Percentiles rank a stretch among this genome's conserved stretches.
These are phyloP conservation scores for Cymbopogon flexuosus DNA, from an alignment of 202 grass and related monocot genomes.

Conservation along the genomic window DNA sequence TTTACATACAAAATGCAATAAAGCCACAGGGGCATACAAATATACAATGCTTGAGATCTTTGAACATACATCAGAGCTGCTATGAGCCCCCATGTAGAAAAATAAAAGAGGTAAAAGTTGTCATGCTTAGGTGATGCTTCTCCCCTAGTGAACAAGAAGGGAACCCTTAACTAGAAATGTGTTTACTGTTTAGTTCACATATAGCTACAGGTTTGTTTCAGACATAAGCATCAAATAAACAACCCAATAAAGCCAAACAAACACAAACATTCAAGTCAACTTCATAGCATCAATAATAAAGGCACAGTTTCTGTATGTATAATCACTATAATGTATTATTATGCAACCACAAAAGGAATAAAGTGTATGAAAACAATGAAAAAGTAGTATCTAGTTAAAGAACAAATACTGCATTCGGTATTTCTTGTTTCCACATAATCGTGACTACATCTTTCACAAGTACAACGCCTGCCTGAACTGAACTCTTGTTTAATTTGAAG, in stretches of 20 bases:
- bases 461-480: background rate
- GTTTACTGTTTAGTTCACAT: background rate
- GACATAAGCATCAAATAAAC: background rate
- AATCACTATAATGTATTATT: background rate
- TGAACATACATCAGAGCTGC: background rate
- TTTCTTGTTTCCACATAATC: background rate
- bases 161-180: background rate
- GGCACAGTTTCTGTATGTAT: background rate
- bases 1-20: background rate
- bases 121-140: background rate
- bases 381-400: background rate
- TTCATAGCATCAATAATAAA: background rate
- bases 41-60: background rate
- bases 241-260: background rate
- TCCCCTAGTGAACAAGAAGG: background rate
- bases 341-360: background rate
- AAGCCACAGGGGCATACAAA: slow-evolving; percentile 1
- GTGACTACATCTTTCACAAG: background rate
- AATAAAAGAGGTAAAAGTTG: background rate
- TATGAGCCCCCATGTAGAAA: background rate
- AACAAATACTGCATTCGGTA: background rate
- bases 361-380: background rate
- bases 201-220: background rate
- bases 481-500: background rate
- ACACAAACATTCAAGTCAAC: background rate